phyloP scores from a whole-genome alignment of 768 basidiomycete species.

The Agaricus blazei region DNA sequence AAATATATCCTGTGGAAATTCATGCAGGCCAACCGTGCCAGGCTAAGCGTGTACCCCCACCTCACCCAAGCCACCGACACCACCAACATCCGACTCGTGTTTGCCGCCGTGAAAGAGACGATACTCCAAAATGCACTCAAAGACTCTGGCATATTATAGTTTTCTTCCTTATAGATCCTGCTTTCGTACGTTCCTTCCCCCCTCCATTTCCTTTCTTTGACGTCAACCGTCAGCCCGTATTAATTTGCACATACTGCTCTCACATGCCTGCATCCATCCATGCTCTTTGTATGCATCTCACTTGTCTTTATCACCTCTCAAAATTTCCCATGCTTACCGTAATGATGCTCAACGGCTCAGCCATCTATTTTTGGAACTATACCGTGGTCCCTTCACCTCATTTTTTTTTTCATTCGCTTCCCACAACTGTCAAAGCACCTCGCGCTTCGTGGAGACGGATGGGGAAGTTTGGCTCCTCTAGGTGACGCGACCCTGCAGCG shows the following conservation, averaged over 20 bases:
- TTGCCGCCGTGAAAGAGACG: slow-evolving; percentile 90
- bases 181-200: neutral
- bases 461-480: too few species aligned
- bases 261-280: neutral
- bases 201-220: too few species aligned
- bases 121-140: slow-evolving; percentile 84
- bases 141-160: slow-evolving; percentile 73
- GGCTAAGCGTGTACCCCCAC: slow-evolving; percentile 78
- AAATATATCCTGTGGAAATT: slow-evolving; percentile 95
- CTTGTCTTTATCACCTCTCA: neutral
- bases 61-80: slow-evolving; percentile 89
- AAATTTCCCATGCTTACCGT: neutral
- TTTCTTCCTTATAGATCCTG: neutral
- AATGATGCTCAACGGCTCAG: neutral
- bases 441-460: too few species aligned
- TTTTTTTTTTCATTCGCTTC: too few species aligned
- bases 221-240: too few species aligned
- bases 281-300: slow-evolving; percentile 4
- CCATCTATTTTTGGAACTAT: too few species aligned
- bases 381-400: too few species aligned
- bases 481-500: too few species aligned
- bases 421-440: too few species aligned
- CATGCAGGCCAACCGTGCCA: slow-evolving; percentile 84
- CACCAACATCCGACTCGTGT: slow-evolving; percentile 74
- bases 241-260: neutral